These are phyloP conservation scores for Diaporthe australafricana DNA, from an alignment of 2,329 filamentous ascomycete species.

Conservation along the genomic window DNA sequence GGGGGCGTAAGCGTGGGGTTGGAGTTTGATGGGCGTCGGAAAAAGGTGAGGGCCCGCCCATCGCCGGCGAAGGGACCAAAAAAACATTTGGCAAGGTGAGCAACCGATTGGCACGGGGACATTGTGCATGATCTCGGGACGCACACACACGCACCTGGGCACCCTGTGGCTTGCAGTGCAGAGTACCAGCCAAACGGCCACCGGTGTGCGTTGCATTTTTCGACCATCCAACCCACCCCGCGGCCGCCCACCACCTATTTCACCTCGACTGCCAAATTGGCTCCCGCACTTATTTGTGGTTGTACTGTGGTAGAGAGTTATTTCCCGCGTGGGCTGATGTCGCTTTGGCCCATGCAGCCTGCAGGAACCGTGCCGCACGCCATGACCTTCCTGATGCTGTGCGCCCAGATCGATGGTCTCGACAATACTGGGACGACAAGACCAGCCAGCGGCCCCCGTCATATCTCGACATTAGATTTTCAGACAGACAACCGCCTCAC, in stretches of 20 bases:
- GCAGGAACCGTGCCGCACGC: slow-evolving; percentile 11
- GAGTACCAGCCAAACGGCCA: background rate
- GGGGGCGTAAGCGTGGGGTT: background rate
- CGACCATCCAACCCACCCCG: background rate
- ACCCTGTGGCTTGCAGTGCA: background rate
- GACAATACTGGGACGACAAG: background rate
- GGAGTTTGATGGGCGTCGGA: background rate
- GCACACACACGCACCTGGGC: background rate
- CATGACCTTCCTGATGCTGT: slow-evolving; percentile 18
- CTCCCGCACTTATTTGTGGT: background rate
- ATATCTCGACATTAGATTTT: slow-evolving; percentile 1
- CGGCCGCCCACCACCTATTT: background rate
- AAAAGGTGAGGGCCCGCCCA: slow-evolving; percentile 1
- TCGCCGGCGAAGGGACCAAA: background rate
- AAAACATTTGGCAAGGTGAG: background rate
- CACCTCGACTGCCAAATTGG: slow-evolving; percentile 8
- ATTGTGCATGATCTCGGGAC: background rate
- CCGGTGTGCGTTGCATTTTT: slow-evolving; percentile 17
- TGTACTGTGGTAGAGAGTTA: no score
- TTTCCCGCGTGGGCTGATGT: slow-evolving; percentile 14
- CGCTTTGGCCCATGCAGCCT: background rate
- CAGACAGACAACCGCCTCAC: no score
- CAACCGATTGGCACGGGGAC: slow-evolving; percentile 15
- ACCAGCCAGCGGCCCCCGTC: no score
- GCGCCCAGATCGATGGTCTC: slow-evolving; percentile 14